phyloP scores from a whole-genome alignment of 495 filamentous ascomycete species.

The Daldinia grandis region DNA sequence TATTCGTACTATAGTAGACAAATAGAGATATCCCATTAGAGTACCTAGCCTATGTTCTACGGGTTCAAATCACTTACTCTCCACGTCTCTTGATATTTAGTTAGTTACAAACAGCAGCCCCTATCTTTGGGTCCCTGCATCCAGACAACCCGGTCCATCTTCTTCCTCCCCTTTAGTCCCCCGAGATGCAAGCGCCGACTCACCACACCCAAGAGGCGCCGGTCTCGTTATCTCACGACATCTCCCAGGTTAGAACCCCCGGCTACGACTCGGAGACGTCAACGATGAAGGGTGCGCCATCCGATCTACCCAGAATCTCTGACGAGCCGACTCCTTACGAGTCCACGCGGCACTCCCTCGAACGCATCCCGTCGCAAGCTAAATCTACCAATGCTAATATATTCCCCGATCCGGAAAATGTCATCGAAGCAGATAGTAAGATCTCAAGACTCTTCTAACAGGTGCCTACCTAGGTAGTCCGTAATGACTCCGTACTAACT shows the following conservation, averaged over 20 bases:
- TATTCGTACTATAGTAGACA: background rate
- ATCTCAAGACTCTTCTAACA: background rate
- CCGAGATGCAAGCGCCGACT: background rate
- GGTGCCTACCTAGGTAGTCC: background rate
- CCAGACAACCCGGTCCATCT: background rate
- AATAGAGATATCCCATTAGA: background rate
- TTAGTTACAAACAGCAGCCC: background rate
- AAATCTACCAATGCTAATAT: constrained; percentile 49
- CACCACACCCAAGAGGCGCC: background rate
- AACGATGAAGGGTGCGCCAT: constrained; percentile 24
- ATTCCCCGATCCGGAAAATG: constrained; percentile 47
- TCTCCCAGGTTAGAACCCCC: constrained; percentile 10
- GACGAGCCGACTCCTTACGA: constrained; percentile 15
- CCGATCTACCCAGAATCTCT: constrained; percentile 8
- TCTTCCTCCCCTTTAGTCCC: background rate
- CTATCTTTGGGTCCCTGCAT: background rate
- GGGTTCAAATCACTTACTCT: too few relatives aligned
- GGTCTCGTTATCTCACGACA: constrained; percentile 13
- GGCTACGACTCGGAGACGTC: constrained; percentile 33
- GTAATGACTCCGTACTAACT: background rate
- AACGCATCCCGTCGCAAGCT: constrained; percentile 44
- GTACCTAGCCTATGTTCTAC: background rate
- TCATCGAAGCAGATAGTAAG: constrained; percentile 46
- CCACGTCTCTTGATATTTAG: background rate
- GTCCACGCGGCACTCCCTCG: constrained; percentile 23